Evolutionary conservation across 2,329 filamentous ascomycete species (phyloP), one percentile per base, ranked within the genome.

Genomic region (Aureobasidium melanogenum): DNA sequence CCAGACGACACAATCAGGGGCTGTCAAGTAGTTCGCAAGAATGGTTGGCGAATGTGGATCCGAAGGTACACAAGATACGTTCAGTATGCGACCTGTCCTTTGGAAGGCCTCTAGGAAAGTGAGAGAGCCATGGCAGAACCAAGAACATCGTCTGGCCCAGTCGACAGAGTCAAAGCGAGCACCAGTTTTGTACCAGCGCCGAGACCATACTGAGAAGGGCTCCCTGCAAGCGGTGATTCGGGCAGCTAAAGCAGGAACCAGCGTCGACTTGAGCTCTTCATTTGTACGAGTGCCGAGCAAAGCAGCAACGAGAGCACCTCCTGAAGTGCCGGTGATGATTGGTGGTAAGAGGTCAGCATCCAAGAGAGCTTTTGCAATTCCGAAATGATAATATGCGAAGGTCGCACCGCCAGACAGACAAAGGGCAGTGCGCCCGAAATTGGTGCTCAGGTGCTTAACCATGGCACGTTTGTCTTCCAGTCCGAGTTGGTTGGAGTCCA

Each of bases 1-100:
- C 94, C 95, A 99, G 64, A 99, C 95, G 43, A 99, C 94, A 71
- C 94, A 99, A 76, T 99, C 91, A 0, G 94, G 94, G 24, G 88
- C 89, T 1, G 94, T 97, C 34, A 97, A 82, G 72, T 97, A 96
- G 75, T 99, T 99, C 70, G 91, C 91, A 8, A 99, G 81, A 66
- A 99, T 96, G 0, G 91, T 86, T 1, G 86, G 93, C 46, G 90
- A 95, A 74, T 99, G 91, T 19, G 93, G 94, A 72, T 99, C 94
- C 0, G 93, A 92, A 0, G 94, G 94, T 1, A 99, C 91, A 72
- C 94, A 99, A 6, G 90, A 91, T 10, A 99, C 91, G 73, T 99
- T 99, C 55, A 99, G 81, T 64, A 97, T 94, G 22, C 94, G 88
- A 0, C 94, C 94, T 0, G 94, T 97, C 51, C 92, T 84, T 74